A percentile compares a stretch with the other conserved stretches of the same genome.
Conservation (phyloP, 2,329 filamentous ascomycete species). For the Xylaria sp. region DNA sequence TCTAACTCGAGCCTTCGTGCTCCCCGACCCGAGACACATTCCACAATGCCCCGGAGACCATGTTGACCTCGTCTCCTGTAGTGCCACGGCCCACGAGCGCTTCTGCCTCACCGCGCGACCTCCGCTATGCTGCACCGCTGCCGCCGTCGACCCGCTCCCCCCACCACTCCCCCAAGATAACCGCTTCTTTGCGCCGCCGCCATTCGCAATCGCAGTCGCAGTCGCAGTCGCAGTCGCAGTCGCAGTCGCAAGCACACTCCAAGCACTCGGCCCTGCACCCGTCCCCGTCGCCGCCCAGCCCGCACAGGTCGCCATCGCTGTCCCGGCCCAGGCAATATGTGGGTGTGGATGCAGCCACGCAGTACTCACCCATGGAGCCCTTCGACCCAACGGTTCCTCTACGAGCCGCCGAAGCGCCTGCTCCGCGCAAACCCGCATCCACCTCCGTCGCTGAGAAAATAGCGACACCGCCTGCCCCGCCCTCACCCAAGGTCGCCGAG, state of each 20-base stretch:
- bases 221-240: too few species aligned
- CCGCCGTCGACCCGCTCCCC: slow-evolving; percentile 52
- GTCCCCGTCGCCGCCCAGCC: slow-evolving; percentile 51
- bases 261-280: slow-evolving; percentile 48
- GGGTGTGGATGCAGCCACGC: slow-evolving; percentile 60
- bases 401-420: slow-evolving; percentile 49
- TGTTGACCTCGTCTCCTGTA: slow-evolving; percentile 69
- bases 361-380: slow-evolving; percentile 62
- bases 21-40: slow-evolving; percentile 43
- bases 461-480: slow-evolving; percentile 34
- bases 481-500: slow-evolving; percentile 40
- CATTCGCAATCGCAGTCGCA: too few species aligned
- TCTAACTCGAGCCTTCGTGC: slow-evolving; percentile 26
- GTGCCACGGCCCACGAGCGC: slow-evolving; percentile 63
- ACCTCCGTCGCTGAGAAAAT: slow-evolving; percentile 36
- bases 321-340: slow-evolving; percentile 56
- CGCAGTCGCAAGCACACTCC: slow-evolving; percentile 46
- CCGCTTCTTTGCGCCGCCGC: slow-evolving; percentile 55
- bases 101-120: slow-evolving; percentile 57
- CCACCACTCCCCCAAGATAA: slow-evolving; percentile 56
- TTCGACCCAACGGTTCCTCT: slow-evolving; percentile 55
- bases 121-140: slow-evolving; percentile 62
- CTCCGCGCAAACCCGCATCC: slow-evolving; percentile 45
- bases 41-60: slow-evolving; percentile 64
- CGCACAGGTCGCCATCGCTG: slow-evolving; percentile 48